Conservation (phyloP, 371 early-diverging fungal species). For the Rhizopus microsporus region DNA sequence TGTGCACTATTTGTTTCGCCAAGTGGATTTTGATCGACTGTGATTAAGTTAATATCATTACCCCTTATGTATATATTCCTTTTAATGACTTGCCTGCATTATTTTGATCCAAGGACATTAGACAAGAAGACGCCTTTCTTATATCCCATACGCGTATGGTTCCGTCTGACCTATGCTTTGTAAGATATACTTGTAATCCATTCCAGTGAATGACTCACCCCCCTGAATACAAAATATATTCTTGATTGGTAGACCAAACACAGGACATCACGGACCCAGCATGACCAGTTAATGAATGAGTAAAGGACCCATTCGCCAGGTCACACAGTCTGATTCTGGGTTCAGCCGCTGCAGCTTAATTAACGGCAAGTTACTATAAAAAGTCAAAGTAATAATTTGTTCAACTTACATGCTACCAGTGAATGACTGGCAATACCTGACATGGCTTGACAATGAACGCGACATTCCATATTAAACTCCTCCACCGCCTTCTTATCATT, state of each 20-base stretch:
- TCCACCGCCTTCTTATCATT: slow-evolving; percentile 11
- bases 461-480: slow-evolving; percentile 58
- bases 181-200: background rate
- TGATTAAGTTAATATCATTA: background rate
- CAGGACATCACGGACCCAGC: slow-evolving; percentile 66
- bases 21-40: slow-evolving; percentile 36
- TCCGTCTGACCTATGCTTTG: slow-evolving; percentile 55
- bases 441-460: slow-evolving; percentile 69
- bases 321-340: slow-evolving; percentile 81
- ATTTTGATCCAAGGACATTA: slow-evolving; percentile 64
- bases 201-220: slow-evolving; percentile 49
- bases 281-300: slow-evolving; percentile 79
- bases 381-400: background rate
- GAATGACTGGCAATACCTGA: slow-evolving; percentile 75
- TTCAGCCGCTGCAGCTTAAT: slow-evolving; percentile 61
- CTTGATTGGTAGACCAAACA: slow-evolving; percentile 82
- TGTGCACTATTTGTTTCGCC: slow-evolving; percentile 65
- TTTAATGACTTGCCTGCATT: slow-evolving; percentile 40
- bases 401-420: slow-evolving; percentile 73
- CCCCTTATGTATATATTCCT: background rate
- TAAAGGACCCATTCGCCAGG: slow-evolving; percentile 71
- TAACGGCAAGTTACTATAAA: slow-evolving; percentile 7
- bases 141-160: slow-evolving; percentile 82
- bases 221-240: slow-evolving; percentile 79
- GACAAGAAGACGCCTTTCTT: slow-evolving; percentile 64